A percentile compares a stretch with the other conserved stretches of the same genome.
phyloP scores from a whole-genome alignment of 768 basidiomycete species.

The Clitopilus hobsonii region DNA sequence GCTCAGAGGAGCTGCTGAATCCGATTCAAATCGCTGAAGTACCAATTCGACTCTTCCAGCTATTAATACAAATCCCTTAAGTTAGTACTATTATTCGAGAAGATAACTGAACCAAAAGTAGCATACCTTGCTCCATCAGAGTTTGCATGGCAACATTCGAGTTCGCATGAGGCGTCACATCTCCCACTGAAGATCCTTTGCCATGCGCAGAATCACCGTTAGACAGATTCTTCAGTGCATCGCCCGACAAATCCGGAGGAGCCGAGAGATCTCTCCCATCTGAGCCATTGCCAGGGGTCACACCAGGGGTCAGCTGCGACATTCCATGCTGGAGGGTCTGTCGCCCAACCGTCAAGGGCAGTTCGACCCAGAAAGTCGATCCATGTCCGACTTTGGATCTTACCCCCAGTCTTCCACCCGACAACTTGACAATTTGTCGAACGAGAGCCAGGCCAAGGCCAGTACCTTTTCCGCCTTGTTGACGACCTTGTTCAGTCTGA shows the following conservation, averaged over 20 bases:
- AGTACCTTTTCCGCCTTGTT: conserved; percentile 39
- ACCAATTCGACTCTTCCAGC: conserved; percentile 57
- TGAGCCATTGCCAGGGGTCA: neutral
- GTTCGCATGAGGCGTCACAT: conserved; percentile 4
- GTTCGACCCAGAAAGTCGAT: conserved; percentile 71
- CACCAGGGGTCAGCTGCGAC: conserved; percentile 17
- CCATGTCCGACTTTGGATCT: conserved; percentile 46
- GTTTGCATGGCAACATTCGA: conserved; percentile 50
- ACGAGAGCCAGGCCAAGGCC: conserved; percentile 56
- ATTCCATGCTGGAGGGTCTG: conserved; percentile 36
- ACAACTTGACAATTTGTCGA: conserved; percentile 53
- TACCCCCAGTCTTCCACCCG: conserved; percentile 48
- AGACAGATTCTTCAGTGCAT: too few species aligned
- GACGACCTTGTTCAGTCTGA: conserved; percentile 52
- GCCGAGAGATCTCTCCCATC: too few species aligned
- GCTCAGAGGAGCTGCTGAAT: conserved; percentile 3
- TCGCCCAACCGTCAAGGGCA: conserved; percentile 48
- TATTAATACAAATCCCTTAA: neutral
- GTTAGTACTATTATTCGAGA: neutral
- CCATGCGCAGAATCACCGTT: too few species aligned
- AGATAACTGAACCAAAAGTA: neutral
- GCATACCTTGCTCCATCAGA: conserved; percentile 53
- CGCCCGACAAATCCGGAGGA: too few species aligned
- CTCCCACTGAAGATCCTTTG: neutral
- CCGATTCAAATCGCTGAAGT: conserved; percentile 32